phyloP scores from a whole-genome alignment of 768 basidiomycete species.

The Antrodiella citrinella region DNA sequence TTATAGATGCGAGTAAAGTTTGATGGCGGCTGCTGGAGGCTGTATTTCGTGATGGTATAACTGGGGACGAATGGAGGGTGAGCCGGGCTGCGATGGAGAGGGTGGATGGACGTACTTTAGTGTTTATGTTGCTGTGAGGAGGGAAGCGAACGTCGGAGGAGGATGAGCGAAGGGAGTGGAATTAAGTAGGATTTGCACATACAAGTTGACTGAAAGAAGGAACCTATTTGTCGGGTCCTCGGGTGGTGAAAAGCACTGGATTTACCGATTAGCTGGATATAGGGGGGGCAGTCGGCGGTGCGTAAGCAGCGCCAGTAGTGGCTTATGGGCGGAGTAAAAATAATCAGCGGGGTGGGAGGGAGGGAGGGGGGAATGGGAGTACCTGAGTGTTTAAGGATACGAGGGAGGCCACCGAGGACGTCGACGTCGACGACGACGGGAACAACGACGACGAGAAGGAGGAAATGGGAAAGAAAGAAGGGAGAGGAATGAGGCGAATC shows the following conservation, averaged over 20 bases:
- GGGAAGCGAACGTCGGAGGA: neutral
- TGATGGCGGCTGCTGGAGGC: neutral
- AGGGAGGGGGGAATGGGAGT: neutral
- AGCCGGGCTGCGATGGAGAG: slow-evolving; percentile 4
- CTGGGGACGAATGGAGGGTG: slow-evolving; percentile 5
- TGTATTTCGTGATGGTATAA: neutral
- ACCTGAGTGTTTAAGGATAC: neutral
- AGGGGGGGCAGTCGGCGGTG: neutral
- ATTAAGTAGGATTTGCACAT: too few species aligned
- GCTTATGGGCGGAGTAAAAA: neutral
- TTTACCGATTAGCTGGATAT: neutral
- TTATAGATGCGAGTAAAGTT: slow-evolving; percentile 6
- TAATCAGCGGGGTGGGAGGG: neutral
- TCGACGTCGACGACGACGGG: neutral
- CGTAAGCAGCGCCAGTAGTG: neutral
- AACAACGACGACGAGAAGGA: neutral
- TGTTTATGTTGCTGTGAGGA: slow-evolving; percentile 4
- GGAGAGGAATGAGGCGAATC: neutral
- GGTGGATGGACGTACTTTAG: slow-evolving; percentile 14
- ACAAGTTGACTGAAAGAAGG: neutral
- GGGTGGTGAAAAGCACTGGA: neutral
- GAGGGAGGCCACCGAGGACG: neutral
- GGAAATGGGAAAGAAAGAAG: neutral
- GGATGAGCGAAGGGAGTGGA: too few species aligned
- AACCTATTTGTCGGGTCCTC: neutral